phyloP scores from a whole-genome alignment of 306 rosid species.

The Arachis stenosperma region DNA sequence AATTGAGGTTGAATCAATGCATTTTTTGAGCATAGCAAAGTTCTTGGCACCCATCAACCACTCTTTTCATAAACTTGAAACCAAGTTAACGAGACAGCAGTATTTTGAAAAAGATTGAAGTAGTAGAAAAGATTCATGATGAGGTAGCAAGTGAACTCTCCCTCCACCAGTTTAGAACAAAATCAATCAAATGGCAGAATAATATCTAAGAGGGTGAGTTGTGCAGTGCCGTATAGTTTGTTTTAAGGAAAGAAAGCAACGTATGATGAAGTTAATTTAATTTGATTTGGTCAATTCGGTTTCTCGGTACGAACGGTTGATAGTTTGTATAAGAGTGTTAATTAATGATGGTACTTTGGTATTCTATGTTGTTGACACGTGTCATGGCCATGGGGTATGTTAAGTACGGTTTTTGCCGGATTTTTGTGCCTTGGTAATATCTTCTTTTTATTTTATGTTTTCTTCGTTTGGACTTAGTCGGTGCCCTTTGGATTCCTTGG shows the following conservation, averaged over 20 bases:
- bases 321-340: not conserved
- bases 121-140: constrained; percentile 32
- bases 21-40: constrained; percentile 43
- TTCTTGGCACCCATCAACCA: constrained; percentile 53
- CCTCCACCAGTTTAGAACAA: constrained; percentile 39
- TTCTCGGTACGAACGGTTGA: constrained; percentile 25
- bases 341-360: not conserved
- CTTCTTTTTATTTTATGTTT: not conserved
- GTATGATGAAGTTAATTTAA: constrained; percentile 4
- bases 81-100: constrained; percentile 28
- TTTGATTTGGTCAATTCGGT: constrained; percentile 3
- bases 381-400: not conserved
- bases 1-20: constrained; percentile 37
- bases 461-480: constrained; percentile 39
- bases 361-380: constrained; percentile 30
- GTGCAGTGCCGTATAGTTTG: constrained; percentile 20
- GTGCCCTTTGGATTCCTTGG: constrained; percentile 22
- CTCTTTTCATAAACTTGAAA: constrained; percentile 20
- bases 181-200: constrained; percentile 34
- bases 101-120: not conserved
- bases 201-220: constrained; percentile 31
- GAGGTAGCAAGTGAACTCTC: constrained; percentile 41
- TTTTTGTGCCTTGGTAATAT: not conserved
- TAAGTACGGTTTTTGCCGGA: not conserved
- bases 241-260: constrained; percentile 29